These are phyloP conservation scores for Clonostachys rosea DNA, from an alignment of 2,329 filamentous ascomycete genomes.

Conservation along the genomic window DNA sequence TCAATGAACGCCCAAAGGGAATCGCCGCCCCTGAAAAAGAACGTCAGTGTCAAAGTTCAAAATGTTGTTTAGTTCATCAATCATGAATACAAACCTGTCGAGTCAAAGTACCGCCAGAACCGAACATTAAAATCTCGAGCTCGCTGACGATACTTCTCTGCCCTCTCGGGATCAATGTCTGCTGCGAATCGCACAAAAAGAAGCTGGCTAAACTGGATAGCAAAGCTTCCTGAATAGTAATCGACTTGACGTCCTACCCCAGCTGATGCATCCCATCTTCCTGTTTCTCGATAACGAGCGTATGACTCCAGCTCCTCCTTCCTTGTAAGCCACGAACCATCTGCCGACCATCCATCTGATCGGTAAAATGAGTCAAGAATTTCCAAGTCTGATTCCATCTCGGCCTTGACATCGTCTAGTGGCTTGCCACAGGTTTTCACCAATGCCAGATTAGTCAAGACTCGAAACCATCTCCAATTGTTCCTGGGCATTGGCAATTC, in stretches of 20 bases:
- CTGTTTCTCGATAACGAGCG: slow-evolving; percentile 3
- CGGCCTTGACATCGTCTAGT: slow-evolving; percentile 14
- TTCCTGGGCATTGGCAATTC: slow-evolving; percentile 37
- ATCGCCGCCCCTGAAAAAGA: slow-evolving; percentile 36
- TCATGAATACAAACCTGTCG: slow-evolving; percentile 23
- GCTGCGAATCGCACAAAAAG: slow-evolving; percentile 36
- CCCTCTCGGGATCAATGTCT: slow-evolving; percentile 31
- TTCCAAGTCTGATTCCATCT: slow-evolving; percentile 33
- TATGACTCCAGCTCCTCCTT: slow-evolving; percentile 1
- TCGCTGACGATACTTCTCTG: slow-evolving; percentile 24
- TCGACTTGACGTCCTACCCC: slow-evolving; percentile 33
- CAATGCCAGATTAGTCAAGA: slow-evolving; percentile 42
- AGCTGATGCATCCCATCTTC: slow-evolving; percentile 10
- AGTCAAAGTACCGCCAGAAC: slow-evolving; percentile 44
- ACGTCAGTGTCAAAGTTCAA: background rate
- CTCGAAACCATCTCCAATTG: slow-evolving; percentile 49
- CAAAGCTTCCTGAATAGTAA: slow-evolving; percentile 50
- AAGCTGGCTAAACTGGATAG: slow-evolving; percentile 45
- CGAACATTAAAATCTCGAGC: slow-evolving; percentile 28
- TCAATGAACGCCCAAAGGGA: slow-evolving; percentile 44
- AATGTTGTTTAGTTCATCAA: background rate
- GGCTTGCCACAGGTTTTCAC: slow-evolving; percentile 31
- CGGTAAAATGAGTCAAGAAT: slow-evolving; percentile 39
- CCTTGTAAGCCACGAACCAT: slow-evolving; percentile 30
- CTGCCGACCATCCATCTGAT: slow-evolving; percentile 38